These are phyloP conservation scores for Aspergillus sp. DNA, from an alignment of 2,329 filamentous ascomycete species.

Conservation along the genomic window DNA sequence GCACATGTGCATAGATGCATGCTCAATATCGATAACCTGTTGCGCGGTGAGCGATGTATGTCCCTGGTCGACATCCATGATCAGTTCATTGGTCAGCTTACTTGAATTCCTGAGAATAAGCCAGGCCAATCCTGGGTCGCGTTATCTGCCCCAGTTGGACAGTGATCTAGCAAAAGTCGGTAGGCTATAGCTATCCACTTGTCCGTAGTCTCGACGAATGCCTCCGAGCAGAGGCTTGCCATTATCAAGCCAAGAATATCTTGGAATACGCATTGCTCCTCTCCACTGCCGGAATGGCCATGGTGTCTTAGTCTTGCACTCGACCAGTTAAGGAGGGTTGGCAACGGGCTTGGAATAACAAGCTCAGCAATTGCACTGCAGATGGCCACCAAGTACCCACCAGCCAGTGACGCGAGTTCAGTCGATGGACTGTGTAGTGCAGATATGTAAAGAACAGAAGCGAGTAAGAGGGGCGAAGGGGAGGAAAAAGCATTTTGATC, in stretches of 20 bases:
- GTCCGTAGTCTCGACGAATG: constrained; percentile 26
- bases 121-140: constrained; percentile 23
- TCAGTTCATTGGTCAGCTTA: constrained; percentile 1
- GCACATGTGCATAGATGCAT: constrained; percentile 33
- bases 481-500: constrained; percentile 25
- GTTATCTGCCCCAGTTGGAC: constrained; percentile 13
- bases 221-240: constrained; percentile 32
- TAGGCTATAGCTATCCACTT: constrained; percentile 33
- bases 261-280: constrained; percentile 20
- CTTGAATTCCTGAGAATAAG: constrained; percentile 28
- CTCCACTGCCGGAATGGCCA: neutral
- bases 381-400: constrained; percentile 25
- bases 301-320: neutral
- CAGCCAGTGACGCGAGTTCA: constrained; percentile 18
- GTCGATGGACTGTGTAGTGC: constrained; percentile 23
- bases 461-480: constrained; percentile 27
- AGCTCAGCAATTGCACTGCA: constrained; percentile 27
- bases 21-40: constrained; percentile 31
- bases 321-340: neutral
- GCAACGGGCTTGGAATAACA: constrained; percentile 13
- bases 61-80: neutral
- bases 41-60: neutral
- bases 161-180: constrained; percentile 28
- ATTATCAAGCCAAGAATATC: constrained; percentile 31
- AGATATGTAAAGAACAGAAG: constrained; percentile 30